phyloP scores from a whole-genome alignment of 2,329 filamentous ascomycete genomes.

The Biscogniauxia sp. region DNA sequence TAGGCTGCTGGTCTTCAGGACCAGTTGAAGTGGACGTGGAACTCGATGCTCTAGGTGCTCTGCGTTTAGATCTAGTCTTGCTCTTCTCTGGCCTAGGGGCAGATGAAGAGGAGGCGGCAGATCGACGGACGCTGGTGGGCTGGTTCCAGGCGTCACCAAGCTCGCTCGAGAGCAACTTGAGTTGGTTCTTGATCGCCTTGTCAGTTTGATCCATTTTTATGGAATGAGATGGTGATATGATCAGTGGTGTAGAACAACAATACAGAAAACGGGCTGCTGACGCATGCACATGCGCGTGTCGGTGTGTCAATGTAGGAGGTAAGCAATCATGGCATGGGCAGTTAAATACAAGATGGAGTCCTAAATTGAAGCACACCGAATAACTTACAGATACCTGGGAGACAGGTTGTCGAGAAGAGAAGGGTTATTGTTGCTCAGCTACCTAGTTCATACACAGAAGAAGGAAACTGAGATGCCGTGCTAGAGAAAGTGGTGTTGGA shows the following conservation, averaged over 20 bases:
- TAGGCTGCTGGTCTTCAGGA: not conserved
- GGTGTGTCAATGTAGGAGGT: not conserved
- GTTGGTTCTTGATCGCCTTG: slow-evolving; percentile 14
- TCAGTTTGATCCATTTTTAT: slow-evolving; percentile 18
- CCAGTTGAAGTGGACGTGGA: not conserved
- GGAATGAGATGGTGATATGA: not conserved
- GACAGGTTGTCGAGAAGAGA: not conserved
- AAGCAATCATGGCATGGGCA: not conserved
- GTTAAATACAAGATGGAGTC: too few species aligned
- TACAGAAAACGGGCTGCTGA: not conserved
- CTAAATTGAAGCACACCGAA: too few species aligned
- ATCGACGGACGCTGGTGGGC: slow-evolving; percentile 11
- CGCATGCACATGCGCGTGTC: not conserved
- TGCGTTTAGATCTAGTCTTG: slow-evolving; percentile 1
- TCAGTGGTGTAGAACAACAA: not conserved
- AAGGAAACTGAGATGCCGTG: not conserved
- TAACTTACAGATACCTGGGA: not conserved
- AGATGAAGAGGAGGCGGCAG: slow-evolving; percentile 3
- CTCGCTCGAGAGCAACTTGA: slow-evolving; percentile 17
- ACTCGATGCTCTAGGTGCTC: not conserved
- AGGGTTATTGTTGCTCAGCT: not conserved
- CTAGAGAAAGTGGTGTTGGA: not conserved
- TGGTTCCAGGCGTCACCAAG: slow-evolving; percentile 21
- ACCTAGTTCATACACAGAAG: not conserved
- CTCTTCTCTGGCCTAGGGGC: not conserved